Base-by-base conservation (phyloP, 768 basidiomycete genomes). In the Leucosporidium scottii region DNA sequence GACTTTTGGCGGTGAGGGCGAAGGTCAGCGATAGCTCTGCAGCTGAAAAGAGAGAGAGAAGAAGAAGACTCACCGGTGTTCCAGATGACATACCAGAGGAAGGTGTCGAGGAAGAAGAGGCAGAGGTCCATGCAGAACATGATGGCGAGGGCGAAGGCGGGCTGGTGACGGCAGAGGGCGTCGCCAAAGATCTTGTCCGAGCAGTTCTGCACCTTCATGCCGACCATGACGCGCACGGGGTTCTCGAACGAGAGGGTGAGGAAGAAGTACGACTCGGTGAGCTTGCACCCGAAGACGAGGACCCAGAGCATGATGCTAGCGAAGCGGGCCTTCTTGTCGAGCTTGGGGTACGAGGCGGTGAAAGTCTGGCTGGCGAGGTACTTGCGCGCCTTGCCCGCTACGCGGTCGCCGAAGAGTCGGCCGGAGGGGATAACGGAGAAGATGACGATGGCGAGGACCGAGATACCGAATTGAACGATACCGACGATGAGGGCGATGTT, bases 81-180 rank as follows among this genome's bases (percentile, higher is more conserved):
- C 94, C 94, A 97, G 77, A 97, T 97, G 81, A 98, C 93, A 77
- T 93, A 99, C 96, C 96, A 99, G 36, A 99, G 81, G 88, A 97
- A 99, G 10, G 96, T 99, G 81, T 99, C 96, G 79, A 99, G 83
- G 85, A 98, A 99, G 85, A 91, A 99, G 55, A 99, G 84, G 61
- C 88, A 86, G 57, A 99, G 81, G 77, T 98, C 96, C 94, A 98
- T 97, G 82, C 96, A 81, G 77, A 93, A 98, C 94, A 97, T 99
- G 82, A 97, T 89, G 64, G 96, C 86, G 76, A 99, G 80, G 13
- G 94, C 88, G 80, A 98, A 97, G 5, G 90, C 90, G 2, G 93
- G 90, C 73, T 99, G 96, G 78, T 97, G 93, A 58, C 82, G 81
- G 80, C 96, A 99, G 21, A 99, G 84, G 13, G 81, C 82, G 73